Percentiles rank a stretch among this genome's conserved stretches.
These are phyloP conservation scores for Ganoderma meredithae DNA, from an alignment of 1,284 basidiomycete species.

Conservation along the genomic window DNA sequence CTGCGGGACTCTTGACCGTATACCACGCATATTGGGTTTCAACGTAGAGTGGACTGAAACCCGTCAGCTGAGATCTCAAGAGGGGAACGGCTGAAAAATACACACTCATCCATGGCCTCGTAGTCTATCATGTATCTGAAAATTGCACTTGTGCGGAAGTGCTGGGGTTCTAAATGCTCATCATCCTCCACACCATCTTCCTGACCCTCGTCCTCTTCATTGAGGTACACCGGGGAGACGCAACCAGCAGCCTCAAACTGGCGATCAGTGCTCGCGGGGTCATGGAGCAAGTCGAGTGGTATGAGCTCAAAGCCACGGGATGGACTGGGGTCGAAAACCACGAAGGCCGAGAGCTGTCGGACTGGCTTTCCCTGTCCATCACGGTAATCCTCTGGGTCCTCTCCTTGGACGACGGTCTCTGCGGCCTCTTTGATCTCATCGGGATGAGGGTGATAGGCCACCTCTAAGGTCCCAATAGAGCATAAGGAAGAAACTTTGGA, in stretches of 20 bases:
- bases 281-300: slow-evolving; percentile 43
- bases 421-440: slow-evolving; percentile 5
- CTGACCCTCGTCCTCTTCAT: slow-evolving; percentile 55
- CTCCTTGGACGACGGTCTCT: slow-evolving; percentile 9
- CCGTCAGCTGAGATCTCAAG: slow-evolving; percentile 2
- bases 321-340: slow-evolving; percentile 7
- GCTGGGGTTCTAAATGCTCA: slow-evolving; percentile 34
- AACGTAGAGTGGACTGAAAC: slow-evolving; percentile 61
- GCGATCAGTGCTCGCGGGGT: slow-evolving; percentile 15
- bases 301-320: slow-evolving; percentile 33
- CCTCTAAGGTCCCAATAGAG: neutral
- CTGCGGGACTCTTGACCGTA: slow-evolving; percentile 55
- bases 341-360: slow-evolving; percentile 9
- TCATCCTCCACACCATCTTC: slow-evolving; percentile 46
- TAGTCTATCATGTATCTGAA: slow-evolving; percentile 47
- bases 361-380: slow-evolving; percentile 6
- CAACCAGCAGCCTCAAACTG: slow-evolving; percentile 47
- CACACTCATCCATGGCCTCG: slow-evolving; percentile 47
- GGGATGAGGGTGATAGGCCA: neutral
- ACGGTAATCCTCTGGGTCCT: slow-evolving; percentile 1
- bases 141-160: slow-evolving; percentile 47
- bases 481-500: neutral
- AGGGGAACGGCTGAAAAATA: slow-evolving; percentile 15
- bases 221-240: slow-evolving; percentile 42
- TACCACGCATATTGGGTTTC: slow-evolving; percentile 70